phyloP scores from a whole-genome alignment of 2,329 filamentous ascomycete species.

The Madurella mycetomatis region DNA sequence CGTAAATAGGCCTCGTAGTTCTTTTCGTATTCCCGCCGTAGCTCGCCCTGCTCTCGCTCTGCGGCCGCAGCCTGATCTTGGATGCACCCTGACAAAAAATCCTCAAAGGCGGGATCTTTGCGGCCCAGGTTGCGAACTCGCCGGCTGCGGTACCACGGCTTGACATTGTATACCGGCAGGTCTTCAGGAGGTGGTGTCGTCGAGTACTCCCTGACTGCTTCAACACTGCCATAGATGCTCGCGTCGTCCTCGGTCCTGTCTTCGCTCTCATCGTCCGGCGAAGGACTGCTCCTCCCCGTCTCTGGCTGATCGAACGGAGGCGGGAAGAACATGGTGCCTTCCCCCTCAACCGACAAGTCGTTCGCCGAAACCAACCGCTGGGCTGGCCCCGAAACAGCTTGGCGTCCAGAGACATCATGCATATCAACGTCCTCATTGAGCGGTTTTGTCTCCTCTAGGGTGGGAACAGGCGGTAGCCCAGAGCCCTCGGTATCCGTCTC shows the following conservation, averaged over 20 bases:
- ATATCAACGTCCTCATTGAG: constrained; percentile 34
- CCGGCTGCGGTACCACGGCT: constrained; percentile 46
- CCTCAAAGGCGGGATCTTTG: constrained; percentile 37
- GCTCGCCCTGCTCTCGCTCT: constrained; percentile 35
- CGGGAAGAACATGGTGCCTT: constrained; percentile 13
- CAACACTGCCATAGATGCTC: constrained; percentile 46
- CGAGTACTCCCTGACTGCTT: constrained; percentile 48
- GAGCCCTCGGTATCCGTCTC: constrained; percentile 39
- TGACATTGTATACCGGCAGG: constrained; percentile 44
- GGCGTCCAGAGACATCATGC: constrained; percentile 31
- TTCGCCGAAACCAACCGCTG: constrained; percentile 15
- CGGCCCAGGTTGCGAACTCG: constrained; percentile 42
- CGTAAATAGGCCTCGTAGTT: constrained; percentile 51
- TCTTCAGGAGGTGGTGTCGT: constrained; percentile 52
- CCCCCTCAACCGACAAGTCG: constrained; percentile 23
- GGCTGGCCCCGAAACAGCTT: constrained; percentile 11
- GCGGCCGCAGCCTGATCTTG: constrained; percentile 38
- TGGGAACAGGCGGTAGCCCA: constrained; percentile 26
- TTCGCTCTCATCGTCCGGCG: constrained; percentile 48
- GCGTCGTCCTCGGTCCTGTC: constrained; percentile 54
- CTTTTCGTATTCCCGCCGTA: constrained; percentile 40
- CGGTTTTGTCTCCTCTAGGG: constrained; percentile 22
- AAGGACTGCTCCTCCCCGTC: constrained; percentile 41
- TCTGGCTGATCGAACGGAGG: constrained; percentile 17
- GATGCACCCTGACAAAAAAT: constrained; percentile 45